Percentiles rank a stretch among this genome's conserved stretches.
These are phyloP conservation scores for Rhizopogon vinicolor DNA, from an alignment of 768 basidiomycete species.

Conservation along the genomic window DNA sequence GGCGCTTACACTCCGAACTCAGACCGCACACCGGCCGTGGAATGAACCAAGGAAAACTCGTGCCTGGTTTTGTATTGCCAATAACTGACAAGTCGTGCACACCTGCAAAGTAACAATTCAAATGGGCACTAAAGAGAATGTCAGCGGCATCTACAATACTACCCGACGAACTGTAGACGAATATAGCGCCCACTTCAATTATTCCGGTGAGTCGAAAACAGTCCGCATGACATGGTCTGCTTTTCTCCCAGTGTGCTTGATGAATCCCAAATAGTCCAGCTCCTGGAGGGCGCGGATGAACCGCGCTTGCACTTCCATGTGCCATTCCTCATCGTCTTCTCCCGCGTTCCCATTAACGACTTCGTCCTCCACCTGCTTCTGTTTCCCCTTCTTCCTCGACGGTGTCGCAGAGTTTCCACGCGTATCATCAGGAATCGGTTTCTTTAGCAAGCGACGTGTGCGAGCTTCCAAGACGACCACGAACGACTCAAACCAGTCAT, in stretches of 20 bases:
- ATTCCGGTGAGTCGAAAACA: conserved; percentile 45
- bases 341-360: conserved; percentile 17
- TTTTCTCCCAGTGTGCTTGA: conserved; percentile 77
- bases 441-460: conserved; percentile 17
- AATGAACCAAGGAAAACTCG: too few relatives aligned
- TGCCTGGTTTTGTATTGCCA: too few relatives aligned
- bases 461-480: conserved; percentile 61
- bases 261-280: conserved; percentile 73
- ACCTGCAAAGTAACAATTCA: too few relatives aligned
- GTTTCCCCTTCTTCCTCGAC: conserved; percentile 19
- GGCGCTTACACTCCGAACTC: too few relatives aligned
- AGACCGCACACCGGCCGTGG: too few relatives aligned
- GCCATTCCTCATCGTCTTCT: conserved; percentile 47
- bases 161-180: neutral
- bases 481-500: conserved; percentile 87
- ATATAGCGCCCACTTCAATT: conserved; percentile 13
- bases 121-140: too few relatives aligned
- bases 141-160: too few relatives aligned
- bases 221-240: conserved; percentile 71
- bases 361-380: conserved; percentile 28
- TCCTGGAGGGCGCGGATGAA: conserved; percentile 81
- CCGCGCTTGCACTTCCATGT: conserved; percentile 64
- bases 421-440: neutral
- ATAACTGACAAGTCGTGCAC: too few relatives aligned
- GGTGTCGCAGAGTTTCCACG: conserved; percentile 12